Evolutionary conservation across 805 yeast genomes (phyloP), one percentile per base, ranked within the genome.

Genomic region (Saccharomycopsis synnaedendra): DNA sequence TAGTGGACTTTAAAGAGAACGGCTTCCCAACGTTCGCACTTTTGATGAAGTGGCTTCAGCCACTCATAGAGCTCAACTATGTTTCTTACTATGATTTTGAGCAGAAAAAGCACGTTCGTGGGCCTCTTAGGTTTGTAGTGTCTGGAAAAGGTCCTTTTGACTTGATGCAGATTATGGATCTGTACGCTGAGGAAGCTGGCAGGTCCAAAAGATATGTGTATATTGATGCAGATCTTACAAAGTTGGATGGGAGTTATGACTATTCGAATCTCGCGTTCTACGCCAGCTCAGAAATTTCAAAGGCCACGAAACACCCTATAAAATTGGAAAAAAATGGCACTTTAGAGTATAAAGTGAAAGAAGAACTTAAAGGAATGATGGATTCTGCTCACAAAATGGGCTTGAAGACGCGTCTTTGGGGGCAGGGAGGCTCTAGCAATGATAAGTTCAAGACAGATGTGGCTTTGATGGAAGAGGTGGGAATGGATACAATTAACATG

Each of bases 1-100:
- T 80, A 63, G 66, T 83, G 54, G 54, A 51, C 32, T 48, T 51
- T 40, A 73, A 72, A 39, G 75, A 83, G 27, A 61, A 63, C 32
- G 66, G 66, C 1, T 57, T 58, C 27, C 54, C 57, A 11, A 71
- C 80, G 0, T 81, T 74, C 59, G 60, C 63, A 1, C 60, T 66
- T 11, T 62, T 84, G 33, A 63, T 68, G 55, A 61, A 64, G 9
- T 66, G 69, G 10, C 65, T 82, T 32, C 62, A 68, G 45, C 70
- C 74, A 4, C 69, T 81, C 37, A 65, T 73, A 10, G 69, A 69
- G 11, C 63, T 64, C 19, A 42, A 47, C 7, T 50, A 44, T 28
- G 32, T 50, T 10, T 37, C 46, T 3, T 47, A 50, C 36, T 50
- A 47, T 10, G 53, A 50, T 30, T 44, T 47, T 19, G 35, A 11